Evolutionary conservation across 352 stramenopile genomes (phyloP), one percentile per base, ranked within the genome.

Genomic region (Phytophthora cryptogea): DNA sequence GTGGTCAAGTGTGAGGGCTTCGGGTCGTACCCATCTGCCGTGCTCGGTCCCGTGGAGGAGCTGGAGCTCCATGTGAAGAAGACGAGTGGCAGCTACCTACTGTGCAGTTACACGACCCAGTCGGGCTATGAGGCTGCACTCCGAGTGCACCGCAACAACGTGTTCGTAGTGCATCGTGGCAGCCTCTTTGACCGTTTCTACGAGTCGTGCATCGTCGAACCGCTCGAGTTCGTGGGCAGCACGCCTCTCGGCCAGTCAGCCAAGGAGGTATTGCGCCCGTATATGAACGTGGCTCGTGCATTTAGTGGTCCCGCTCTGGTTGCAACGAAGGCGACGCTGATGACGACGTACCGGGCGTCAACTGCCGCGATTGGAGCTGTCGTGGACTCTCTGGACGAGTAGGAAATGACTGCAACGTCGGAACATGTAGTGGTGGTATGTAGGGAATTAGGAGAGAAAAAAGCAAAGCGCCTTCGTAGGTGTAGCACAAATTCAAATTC

Each of bases 1-100:
- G 62, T 93, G 17, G 76, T 93, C 42, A 89, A 90, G 63, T 70
- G 90, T 40, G 84, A 93, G 51, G 84, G 84, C 41, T 91, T 91
- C 32, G 84, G 84, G 4, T 59, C 71, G 35, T 93, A 89, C 53
- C 83, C 84, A 40, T 91, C 84, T 27, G 75, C 78, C 23, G 35
- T 93, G 23, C 60, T 93, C 2, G 61, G 78, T 1, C 78, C 84
- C 0, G 49, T 89, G 9, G 84, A 88, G 45, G 80, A 91, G 8
- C 50, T 93, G 43, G 84, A 93, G 67, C 72, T 93, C 42, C 68
- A 78, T 35, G 81, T 93, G 30, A 91, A 93, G 74, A 89, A 86
- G 64, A 89, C 84, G 45, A 93, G 81, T 41, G 84, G 84, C 43
- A 89, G 73, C 56, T 91, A 86, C 45, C 30, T 93, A 55, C 70